These are phyloP conservation scores for Aspergillus novoparasiticus DNA, from an alignment of 2,329 filamentous ascomycete species.

Conservation along the genomic window DNA sequence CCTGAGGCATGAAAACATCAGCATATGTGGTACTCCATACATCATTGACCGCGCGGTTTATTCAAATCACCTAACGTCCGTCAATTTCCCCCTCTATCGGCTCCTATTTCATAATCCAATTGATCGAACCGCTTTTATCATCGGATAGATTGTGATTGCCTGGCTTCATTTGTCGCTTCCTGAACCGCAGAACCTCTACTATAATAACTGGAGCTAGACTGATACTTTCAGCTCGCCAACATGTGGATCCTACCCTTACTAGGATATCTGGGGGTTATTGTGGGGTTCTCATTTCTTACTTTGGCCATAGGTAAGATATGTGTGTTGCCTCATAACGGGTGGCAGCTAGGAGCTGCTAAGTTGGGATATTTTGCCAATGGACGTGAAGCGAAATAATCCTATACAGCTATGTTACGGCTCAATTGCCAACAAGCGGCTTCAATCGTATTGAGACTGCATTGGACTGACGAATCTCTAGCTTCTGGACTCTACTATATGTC, in stretches of 20 bases:
- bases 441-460: conserved; percentile 8
- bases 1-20: conserved; percentile 17
- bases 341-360: neutral
- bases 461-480: conserved; percentile 54
- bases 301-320: conserved; percentile 73
- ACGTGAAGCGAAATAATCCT: neutral
- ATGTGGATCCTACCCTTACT: conserved; percentile 97
- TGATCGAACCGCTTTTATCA: neutral
- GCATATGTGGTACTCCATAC: neutral
- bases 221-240: conserved; percentile 27
- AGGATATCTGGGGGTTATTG: conserved; percentile 81
- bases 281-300: conserved; percentile 93
- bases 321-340: neutral
- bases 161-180: neutral
- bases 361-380: neutral
- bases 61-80: neutral
- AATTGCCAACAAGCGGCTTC: neutral
- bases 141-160: neutral
- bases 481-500: conserved; percentile 99
- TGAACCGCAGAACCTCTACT: neutral
- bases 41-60: neutral
- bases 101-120: neutral
- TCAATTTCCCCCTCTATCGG: neutral
- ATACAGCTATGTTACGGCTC: neutral
- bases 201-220: neutral